phyloP scores from a whole-genome alignment of 768 basidiomycete species.

The Suillus subaureus region DNA sequence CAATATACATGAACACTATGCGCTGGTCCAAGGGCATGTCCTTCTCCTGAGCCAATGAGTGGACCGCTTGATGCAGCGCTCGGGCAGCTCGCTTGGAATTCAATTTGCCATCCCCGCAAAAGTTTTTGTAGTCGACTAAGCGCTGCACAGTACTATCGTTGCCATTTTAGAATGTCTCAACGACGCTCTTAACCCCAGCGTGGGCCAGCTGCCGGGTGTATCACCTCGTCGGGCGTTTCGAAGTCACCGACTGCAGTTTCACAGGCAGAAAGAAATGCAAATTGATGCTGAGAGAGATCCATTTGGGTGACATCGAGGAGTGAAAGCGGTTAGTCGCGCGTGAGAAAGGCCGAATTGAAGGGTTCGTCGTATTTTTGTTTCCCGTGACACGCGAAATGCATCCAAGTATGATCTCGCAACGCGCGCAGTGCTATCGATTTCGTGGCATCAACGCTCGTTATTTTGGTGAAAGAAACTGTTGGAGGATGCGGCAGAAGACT shows the following conservation, averaged over 20 bases:
- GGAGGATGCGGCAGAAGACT: neutral
- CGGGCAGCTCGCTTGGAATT: neutral
- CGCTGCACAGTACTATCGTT: too few relatives aligned
- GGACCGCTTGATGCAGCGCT: neutral
- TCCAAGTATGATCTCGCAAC: conserved; percentile 13
- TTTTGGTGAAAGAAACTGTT: conserved; percentile 5
- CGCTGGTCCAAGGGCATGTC: neutral
- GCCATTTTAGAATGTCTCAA: too few relatives aligned
- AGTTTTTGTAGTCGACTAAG: too few relatives aligned
- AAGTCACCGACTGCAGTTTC: neutral
- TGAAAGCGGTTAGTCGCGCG: conserved; percentile 1
- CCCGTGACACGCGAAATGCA: conserved; percentile 25
- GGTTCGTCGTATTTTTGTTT: conserved; percentile 11
- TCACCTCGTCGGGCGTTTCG: neutral
- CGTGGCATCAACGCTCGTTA: neutral
- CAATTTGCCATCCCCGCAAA: too few relatives aligned
- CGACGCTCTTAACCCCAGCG: too few relatives aligned
- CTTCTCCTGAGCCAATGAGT: neutral
- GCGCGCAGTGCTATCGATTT: neutral
- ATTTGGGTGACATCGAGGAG: conserved; percentile 9
- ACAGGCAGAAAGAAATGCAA: conserved; percentile 25
- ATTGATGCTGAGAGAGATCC: conserved; percentile 3
- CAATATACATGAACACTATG: neutral
- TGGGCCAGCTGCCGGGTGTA: neutral
- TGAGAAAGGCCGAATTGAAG: conserved; percentile 12